Base-by-base conservation (phyloP, 352 stramenopile genomes). In the Globisporangium polare region DNA sequence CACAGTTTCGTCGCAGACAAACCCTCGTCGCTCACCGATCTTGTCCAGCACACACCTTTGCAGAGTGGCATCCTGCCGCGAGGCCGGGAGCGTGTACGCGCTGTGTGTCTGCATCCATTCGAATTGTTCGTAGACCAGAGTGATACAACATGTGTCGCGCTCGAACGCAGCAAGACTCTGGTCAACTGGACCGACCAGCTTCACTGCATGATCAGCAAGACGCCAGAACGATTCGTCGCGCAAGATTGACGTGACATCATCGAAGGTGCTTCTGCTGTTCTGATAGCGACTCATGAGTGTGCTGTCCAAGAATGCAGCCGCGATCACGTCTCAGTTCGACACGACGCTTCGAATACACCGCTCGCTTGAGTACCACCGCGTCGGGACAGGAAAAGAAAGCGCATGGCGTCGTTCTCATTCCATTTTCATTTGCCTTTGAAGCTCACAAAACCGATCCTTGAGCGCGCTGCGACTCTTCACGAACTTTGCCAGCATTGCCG, bases 401-500 rank as follows among this genome's bases (percentile, higher is more conserved):
- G 42, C n/a, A 27, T 6, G n/a, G 22, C 42, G 33, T 39, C 10
- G 42, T 5, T 10, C 6, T 17, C 42, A 18, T 49, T 27, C 22
- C 22, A 27, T 9, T 18, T 27, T 27, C 42, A 49, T 10, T 27
- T 27, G 42, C 18, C 27, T 49, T 49, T 49, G 42, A 49, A 49
- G n/a, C 42, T 27, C 42, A 15, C n/a, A 0, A 49, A 49, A 15
- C 42, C n/a, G n/a, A 27, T 49, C 42, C 42, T 15, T 13, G 10
- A 49, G 42, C 18, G 42, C 42, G 10, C 42, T 49, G 42, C 42
- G 7, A 17, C 42, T 49, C 42, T 49, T 49, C 18, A 49, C 42
- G 10, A 49, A 49, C n/a, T 27, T 27, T 49, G 42, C 42, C 92
- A 98, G 70, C 33, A 6, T 39, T 39, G 33, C 10, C 33, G 33